Base-by-base conservation (phyloP, 306 rosid species). In the Begonia masoniana region DNA sequence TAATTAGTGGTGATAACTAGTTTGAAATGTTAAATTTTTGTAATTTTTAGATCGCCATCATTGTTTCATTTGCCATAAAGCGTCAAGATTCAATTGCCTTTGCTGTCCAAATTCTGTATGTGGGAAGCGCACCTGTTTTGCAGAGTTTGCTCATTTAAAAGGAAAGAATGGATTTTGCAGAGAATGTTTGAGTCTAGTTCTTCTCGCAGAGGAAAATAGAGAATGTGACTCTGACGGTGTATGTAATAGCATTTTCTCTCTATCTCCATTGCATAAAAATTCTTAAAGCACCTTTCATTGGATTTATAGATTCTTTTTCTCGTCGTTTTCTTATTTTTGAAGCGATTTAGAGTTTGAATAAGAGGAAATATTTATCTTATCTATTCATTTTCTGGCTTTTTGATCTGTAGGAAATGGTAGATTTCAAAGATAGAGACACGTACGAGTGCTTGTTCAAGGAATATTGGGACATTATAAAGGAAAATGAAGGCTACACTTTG, bases 381-480 rank as follows among this genome's bases (percentile, higher is more conserved):
- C 47, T 12, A 19, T 21, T 24, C 14, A 9, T 15, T 61, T 14
- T 17, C 47, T 55, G 54, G 39, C 63, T 12, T 67, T 13, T 60
- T 63, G 15, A 51, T 63, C 36, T 74, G 65, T 72, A 88, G 95
- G 78, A 60, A 21, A 57, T 50, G 43, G 58, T 84, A 63, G 76
- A 53, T 53, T 71, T 84, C 47, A 45, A 54, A 57, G 88, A 82
- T 16, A 69, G 61, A 50, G 81, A 80, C 48, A 74, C 95, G 15
- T 63, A 64, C 10, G 95, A 88, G 71, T 60, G 76, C 62, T 71
- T 84, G 9, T 85, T 88, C 76, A 84, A 82, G 75, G 84, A 76
- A 64, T 88, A 80, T 56, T 84, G 95, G 94, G 89, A 76, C 8
- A 70, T 78, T 45, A 46, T 84, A 23, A 79, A 79, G 74, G 60